Evolutionary conservation across 1,284 basidiomycete genomes (phyloP).

Genomic region (Chalciporus sp.): DNA sequence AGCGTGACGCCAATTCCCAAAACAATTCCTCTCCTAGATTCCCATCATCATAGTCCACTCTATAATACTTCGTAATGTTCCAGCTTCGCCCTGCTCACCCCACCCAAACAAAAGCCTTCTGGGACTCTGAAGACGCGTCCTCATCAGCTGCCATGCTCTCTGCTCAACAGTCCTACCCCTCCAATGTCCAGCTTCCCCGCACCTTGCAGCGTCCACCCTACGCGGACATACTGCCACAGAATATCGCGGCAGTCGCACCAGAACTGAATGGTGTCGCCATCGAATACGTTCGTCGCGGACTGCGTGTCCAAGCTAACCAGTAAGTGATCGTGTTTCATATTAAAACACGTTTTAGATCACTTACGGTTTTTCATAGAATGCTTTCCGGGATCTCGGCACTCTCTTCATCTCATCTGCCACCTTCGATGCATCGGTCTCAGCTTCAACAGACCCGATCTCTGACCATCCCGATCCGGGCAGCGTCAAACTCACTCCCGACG

Average conservation of each 20-base stretch:
- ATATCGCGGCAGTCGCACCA: conserved; percentile 54
- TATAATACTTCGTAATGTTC: conserved; percentile 29
- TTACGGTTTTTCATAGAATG: conserved; percentile 42
- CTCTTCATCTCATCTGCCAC: conserved; percentile 50
- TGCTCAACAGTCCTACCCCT: conserved; percentile 33
- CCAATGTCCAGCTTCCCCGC: conserved; percentile 56
- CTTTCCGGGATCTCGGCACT: conserved; percentile 50
- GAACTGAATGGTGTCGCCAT: conserved; percentile 57
- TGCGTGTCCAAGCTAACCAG: conserved; percentile 52
- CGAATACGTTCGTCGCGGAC: conserved; percentile 59
- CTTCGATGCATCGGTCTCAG: conserved; percentile 48
- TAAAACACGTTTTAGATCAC: conserved; percentile 5
- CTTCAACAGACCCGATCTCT: conserved; percentile 46
- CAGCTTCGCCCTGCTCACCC: conserved; percentile 38
- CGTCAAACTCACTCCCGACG: conserved; percentile 49
- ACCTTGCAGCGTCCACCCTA: conserved; percentile 57
- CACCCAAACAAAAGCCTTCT: conserved; percentile 38
- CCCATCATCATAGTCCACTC: conserved; percentile 14
- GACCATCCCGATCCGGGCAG: conserved; percentile 44
- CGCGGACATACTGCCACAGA: conserved; percentile 52
- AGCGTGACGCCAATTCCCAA: conserved; percentile 15
- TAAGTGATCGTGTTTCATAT: conserved; percentile 35
- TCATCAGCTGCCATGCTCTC: conserved; percentile 30
- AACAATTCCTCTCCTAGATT: conserved; percentile 20
- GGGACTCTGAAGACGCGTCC: conserved; percentile 34